phyloP scores from a whole-genome alignment of 2,329 filamentous ascomycete species.

The Gliomastix tumulicola region DNA sequence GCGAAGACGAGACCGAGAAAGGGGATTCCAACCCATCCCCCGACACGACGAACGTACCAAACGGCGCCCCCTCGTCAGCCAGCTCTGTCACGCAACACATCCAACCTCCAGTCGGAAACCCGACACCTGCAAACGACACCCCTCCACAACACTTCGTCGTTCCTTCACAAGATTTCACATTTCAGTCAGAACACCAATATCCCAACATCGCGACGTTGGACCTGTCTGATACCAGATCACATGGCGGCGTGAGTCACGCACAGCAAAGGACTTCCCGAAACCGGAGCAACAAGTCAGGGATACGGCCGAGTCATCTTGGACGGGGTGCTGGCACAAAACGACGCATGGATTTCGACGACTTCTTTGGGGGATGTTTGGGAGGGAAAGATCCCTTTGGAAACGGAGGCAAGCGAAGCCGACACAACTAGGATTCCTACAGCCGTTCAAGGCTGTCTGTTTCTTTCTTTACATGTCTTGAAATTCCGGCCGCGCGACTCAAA shows the following conservation, averaged over 20 bases:
- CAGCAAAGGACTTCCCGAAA: conserved; percentile 7
- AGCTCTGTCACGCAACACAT: conserved; percentile 19
- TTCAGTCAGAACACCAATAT: conserved; percentile 57
- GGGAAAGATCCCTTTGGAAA: conserved; percentile 53
- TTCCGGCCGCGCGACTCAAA: too few species aligned
- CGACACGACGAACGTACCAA: background rate
- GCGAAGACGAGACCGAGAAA: conserved; percentile 64
- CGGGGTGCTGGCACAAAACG: conserved; percentile 65
- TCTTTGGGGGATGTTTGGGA: conserved; percentile 63
- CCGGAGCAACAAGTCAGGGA: conserved; percentile 7
- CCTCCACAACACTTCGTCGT: conserved; percentile 34
- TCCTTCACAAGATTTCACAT: conserved; percentile 61
- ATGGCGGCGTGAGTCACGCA: conserved; percentile 7
- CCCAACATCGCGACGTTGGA: conserved; percentile 55
- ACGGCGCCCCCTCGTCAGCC: conserved; percentile 45
- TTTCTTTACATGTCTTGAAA: too few species aligned
- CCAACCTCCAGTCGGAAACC: too few species aligned
- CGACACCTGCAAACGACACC: conserved; percentile 12
- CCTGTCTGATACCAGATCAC: conserved; percentile 43
- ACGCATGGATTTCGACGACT: conserved; percentile 65
- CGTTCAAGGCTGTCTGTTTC: too few species aligned
- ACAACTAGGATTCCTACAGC: too few species aligned
- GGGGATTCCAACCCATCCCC: background rate
- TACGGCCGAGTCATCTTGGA: conserved; percentile 39
- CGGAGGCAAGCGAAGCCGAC: conserved; percentile 42